Conservation (phyloP, 371 early-diverging fungal species). For the Actinomucor elegans region DNA sequence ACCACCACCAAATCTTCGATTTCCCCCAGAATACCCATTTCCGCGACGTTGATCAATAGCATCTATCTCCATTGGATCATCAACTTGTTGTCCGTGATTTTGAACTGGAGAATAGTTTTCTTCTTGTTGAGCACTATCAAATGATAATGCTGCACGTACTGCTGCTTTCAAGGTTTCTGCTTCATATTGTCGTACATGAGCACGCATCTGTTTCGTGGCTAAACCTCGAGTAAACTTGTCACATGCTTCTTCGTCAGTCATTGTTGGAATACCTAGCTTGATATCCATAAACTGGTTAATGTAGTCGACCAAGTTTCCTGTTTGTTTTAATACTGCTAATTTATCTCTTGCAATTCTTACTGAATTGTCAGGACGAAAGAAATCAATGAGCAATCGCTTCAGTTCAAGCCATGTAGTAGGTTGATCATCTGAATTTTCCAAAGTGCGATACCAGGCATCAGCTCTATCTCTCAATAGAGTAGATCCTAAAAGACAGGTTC, state of each 20-base stretch:
- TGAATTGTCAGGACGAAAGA: conserved; percentile 8
- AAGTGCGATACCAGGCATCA: background rate
- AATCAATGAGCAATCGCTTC: background rate
- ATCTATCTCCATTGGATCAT: background rate
- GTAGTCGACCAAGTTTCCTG: background rate
- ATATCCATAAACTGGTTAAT: conserved; percentile 5
- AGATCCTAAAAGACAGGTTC: background rate
- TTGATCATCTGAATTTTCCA: background rate
- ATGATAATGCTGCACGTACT: background rate
- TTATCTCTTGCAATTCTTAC: conserved; percentile 3
- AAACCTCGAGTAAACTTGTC: conserved; percentile 12
- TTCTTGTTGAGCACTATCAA: conserved; percentile 6
- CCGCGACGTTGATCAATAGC: background rate
- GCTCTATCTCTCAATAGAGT: background rate
- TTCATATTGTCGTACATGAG: conserved; percentile 55
- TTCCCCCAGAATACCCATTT: no score
- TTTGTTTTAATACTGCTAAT: conserved; percentile 4
- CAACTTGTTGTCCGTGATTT: background rate
- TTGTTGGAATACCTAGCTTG: background rate
- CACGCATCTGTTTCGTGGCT: background rate
- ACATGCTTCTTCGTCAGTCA: conserved; percentile 9
- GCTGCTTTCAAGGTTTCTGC: conserved; percentile 44
- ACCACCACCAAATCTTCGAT: no score
- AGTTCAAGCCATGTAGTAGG: background rate
- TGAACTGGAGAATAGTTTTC: background rate